phyloP scores from a whole-genome alignment of 306 rosid species.

The Cucurbita pepo region DNA sequence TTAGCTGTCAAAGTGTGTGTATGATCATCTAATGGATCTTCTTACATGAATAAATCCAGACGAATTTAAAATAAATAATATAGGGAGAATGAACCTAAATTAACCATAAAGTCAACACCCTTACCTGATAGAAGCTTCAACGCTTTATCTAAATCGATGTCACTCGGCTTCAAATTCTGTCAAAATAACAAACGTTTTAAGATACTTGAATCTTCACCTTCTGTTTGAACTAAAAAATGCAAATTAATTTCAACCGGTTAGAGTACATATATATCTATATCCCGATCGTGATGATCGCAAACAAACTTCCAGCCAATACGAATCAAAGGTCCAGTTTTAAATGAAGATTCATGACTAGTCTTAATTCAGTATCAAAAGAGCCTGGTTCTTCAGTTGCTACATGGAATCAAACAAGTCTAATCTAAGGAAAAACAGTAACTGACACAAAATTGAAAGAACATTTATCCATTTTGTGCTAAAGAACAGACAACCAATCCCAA shows the following conservation, averaged over 20 bases:
- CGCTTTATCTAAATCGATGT: constrained; percentile 51
- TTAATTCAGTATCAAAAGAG: neutral
- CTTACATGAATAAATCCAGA: neutral
- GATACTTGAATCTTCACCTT: neutral
- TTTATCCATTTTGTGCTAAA: neutral
- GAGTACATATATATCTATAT: too few relatives aligned
- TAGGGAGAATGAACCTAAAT: neutral
- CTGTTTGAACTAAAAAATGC: too few relatives aligned
- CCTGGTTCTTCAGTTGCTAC: neutral
- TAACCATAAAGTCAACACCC: constrained; percentile 8
- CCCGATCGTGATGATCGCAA: too few relatives aligned
- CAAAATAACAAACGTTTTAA: neutral
- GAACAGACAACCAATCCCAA: neutral
- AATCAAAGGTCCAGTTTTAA: neutral
- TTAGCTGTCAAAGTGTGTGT: neutral
- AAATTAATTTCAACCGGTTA: too few relatives aligned
- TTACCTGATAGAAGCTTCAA: constrained; percentile 43
- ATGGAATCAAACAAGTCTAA: neutral
- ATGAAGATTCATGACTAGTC: neutral
- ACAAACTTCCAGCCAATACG: too few relatives aligned
- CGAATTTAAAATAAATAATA: neutral
- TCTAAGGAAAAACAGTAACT: neutral
- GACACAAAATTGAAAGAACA: neutral
- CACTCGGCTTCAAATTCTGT: constrained; percentile 47
- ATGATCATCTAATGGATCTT: neutral